Base-by-base conservation (phyloP, 139 green algal species). In the Nannochloris sp. region DNA sequence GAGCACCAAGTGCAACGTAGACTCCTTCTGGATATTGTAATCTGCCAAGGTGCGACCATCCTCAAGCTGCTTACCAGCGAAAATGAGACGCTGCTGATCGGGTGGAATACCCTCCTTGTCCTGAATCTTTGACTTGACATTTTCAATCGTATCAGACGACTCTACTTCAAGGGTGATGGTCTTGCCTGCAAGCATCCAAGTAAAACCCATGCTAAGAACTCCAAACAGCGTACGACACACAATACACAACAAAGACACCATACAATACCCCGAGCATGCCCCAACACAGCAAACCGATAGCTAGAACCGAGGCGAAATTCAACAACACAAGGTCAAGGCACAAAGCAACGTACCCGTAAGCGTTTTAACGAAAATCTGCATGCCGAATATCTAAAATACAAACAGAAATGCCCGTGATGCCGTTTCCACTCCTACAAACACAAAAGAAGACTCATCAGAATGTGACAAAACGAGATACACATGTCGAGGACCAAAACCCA, bases 1-100 rank as follows among this genome's bases (percentile, higher is more conserved):
- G 48, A 69, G 61, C 20, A 82, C 71, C 56, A 82, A 63, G 63
- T 82, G 75, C 2, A 82, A 63, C 1, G 82, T 89, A 10, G 69
- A 82, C 75, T 93, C 89, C 85, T 97, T 97, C 88, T 97, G 90
- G 79, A 97, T 97, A 84, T 97, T 96, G 85, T 97, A 66, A 20
- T 66, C 59, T 23, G 59, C 59, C 33, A 66, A 40, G 4, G 59
- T 97, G 72, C 89, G 86, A 28, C 89, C 91, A 65, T 97, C 91
- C 81, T 97, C 91, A 64, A 97, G 87, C 87, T 97, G 91, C 85
- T 97, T 97, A 75, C 91, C 91, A 2, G 91, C 91, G 56, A 96
- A 97, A 67, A 97, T 97, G 63, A 97, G 82, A 60, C 91, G 85
- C 84, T 97, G 91, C 86, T 96, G 89, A 79, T 97, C 91, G 46